Base-by-base conservation (phyloP, 169 alveolate genomes). In the Eimeria acervulina region DNA sequence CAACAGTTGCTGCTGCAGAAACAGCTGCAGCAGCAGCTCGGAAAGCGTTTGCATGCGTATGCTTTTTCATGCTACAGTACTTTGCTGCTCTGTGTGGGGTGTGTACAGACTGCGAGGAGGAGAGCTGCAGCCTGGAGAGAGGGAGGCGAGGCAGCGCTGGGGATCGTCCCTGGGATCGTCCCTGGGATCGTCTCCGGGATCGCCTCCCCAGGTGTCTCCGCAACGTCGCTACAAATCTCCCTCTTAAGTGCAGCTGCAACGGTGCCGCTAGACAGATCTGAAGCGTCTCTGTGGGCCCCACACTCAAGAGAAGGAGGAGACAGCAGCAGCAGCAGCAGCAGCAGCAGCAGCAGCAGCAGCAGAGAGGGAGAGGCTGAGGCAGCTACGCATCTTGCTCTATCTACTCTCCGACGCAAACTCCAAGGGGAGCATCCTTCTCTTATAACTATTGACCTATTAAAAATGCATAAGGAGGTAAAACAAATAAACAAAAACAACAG, bases 401-500 rank as follows among this genome's bases (percentile, higher is more conserved):
- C 28, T 2, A 21, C 51, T 10, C 19, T 90, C 38, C 6, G 74
- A 5, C 36, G 95, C 23, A 90, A 90, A 19, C 51, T 90, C 2
- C 87, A 81, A 8, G 95, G 95, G 12, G 95, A 68, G 26, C 95
- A 90, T 4, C 95, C 95, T 1, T 68, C 84, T 2, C 47, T 21
- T 42, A 68, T 90, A 13, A 87, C 68, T 15, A 44, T 66, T n/a
- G 95, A 90, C n/a, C 88, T 70, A 3, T 70, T 90, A 13, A 5
- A 59, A n/a, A 13, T n/a, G 1, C 87, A 70, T 61, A 33, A 21
- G 7, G 76, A 90, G 44, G 95, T 72, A 44, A 21, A 81, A 4
- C 31, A n/a, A n/a, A n/a, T n/a, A n/a, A n/a, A n/a, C n/a, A n/a
- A n/a, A n/a, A n/a, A n/a, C n/a, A n/a, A n/a, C n/a, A n/a, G n/a